Percentiles rank a stretch among this genome's conserved stretches.
phyloP scores from a whole-genome alignment of 805 yeast genomes.

The Wickerhamiella slavikovae region DNA sequence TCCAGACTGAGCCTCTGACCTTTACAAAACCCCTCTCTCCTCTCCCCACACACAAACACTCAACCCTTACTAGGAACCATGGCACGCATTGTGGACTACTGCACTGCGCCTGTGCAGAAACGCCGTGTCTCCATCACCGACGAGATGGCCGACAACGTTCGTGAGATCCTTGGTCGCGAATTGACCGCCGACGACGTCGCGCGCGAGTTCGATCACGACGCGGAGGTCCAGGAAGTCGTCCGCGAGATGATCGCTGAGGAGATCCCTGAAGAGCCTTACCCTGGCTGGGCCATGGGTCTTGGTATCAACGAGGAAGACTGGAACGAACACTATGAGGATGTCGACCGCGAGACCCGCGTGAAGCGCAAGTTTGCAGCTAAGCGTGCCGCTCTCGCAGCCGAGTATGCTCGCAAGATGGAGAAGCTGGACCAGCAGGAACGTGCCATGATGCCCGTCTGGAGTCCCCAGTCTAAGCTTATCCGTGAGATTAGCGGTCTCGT shows the following conservation, averaged over 20 bases:
- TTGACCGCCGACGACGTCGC: conserved; percentile 7
- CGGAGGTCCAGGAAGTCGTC: conserved; percentile 5
- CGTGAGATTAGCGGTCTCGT: conserved; percentile 5
- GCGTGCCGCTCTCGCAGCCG: conserved; percentile 5
- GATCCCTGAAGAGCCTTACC: conserved; percentile 6
- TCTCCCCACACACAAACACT: background rate
- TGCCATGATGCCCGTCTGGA: conserved; percentile 7
- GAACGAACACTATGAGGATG: conserved; percentile 6
- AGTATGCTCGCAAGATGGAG: conserved; percentile 5
- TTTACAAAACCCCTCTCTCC: background rate
- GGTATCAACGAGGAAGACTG: conserved; percentile 6
- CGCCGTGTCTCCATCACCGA: conserved; percentile 7
- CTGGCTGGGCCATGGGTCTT: conserved; percentile 8
- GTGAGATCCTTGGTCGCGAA: conserved; percentile 7
- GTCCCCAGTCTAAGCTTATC: conserved; percentile 6
- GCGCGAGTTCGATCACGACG: conserved; percentile 5
- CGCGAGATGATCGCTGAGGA: conserved; percentile 7
- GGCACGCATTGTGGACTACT: conserved; percentile 6
- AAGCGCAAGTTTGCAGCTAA: conserved; percentile 7
- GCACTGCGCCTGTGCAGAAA: conserved; percentile 7
- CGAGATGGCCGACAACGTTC: conserved; percentile 8
- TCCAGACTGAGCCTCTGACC: too few species aligned
- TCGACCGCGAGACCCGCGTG: conserved; percentile 5
- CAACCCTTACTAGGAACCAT: too few species aligned
- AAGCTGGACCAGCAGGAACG: conserved; percentile 6